Conservation (phyloP, 805 yeast genomes). For the Candida gorgasii region DNA sequence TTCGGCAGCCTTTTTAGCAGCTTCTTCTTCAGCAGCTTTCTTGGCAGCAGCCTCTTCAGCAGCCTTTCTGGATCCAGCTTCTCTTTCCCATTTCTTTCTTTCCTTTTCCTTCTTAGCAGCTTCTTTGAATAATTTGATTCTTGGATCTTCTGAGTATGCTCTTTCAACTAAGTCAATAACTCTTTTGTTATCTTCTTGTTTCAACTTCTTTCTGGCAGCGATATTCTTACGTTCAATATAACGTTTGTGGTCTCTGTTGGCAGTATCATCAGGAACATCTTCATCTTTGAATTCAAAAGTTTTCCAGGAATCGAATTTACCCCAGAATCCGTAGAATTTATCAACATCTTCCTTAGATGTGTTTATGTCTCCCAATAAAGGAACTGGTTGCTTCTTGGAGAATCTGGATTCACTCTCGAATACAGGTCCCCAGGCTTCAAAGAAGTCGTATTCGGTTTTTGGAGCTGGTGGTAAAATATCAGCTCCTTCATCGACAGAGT, state of each 20-base stretch:
- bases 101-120: constrained; percentile 94
- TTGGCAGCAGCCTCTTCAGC: constrained; percentile 88
- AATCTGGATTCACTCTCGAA: constrained; percentile 90
- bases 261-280: constrained; percentile 98
- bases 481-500: constrained; percentile 90
- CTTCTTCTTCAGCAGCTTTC: constrained; percentile 85
- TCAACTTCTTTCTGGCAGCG: constrained; percentile 94
- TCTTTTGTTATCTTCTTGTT: constrained; percentile 95
- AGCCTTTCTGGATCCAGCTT: constrained; percentile 95
- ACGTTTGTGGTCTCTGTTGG: constrained; percentile 99
- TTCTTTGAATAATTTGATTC: constrained; percentile 91
- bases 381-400: constrained; percentile 89
- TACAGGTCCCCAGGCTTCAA: constrained; percentile 89
- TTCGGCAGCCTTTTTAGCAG: constrained; percentile 74
- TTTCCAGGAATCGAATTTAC: constrained; percentile 97
- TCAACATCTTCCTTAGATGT: constrained; percentile 83
- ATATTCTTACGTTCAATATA: constrained; percentile 96
- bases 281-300: constrained; percentile 97
- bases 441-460: constrained; percentile 74
- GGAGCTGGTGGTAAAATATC: constrained; percentile 77
- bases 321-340: constrained; percentile 87
- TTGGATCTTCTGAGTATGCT: constrained; percentile 89
- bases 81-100: constrained; percentile 94
- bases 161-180: constrained; percentile 82
- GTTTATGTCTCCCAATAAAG: constrained; percentile 67